A percentile compares a stretch with the other conserved stretches of the same genome.
These are phyloP conservation scores for Auricularia heimuer DNA, from an alignment of 768 basidiomycete species.

Conservation along the genomic window DNA sequence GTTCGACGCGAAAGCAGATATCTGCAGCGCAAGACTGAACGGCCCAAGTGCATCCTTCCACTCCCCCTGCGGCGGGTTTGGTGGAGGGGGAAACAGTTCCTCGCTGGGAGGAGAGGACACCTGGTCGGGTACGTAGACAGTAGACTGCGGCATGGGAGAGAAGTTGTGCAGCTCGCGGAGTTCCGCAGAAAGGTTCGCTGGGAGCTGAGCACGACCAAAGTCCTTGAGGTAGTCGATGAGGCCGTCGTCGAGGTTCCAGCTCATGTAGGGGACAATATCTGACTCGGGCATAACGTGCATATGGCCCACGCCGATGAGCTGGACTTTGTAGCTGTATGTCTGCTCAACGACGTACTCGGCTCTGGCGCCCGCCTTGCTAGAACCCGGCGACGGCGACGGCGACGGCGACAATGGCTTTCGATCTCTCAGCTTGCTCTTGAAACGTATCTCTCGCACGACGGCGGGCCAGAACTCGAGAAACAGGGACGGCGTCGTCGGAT, in stretches of 20 bases:
- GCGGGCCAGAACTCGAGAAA: conserved; percentile 68
- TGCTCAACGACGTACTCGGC: conserved; percentile 39
- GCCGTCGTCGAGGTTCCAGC: conserved; percentile 43
- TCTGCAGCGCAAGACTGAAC: conserved; percentile 63
- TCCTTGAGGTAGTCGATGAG: conserved; percentile 37
- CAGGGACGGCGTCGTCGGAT: conserved; percentile 25
- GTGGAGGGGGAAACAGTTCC: background rate
- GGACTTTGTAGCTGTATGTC: conserved; percentile 54
- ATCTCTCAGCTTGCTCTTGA: conserved; percentile 29
- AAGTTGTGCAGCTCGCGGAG: background rate
- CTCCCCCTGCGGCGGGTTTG: background rate
- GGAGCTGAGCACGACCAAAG: background rate
- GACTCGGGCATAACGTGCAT: conserved; percentile 41
- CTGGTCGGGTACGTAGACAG: background rate
- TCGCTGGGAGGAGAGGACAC: background rate
- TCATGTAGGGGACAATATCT: conserved; percentile 66
- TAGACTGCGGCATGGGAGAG: conserved; percentile 3
- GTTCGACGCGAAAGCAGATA: conserved; percentile 48
- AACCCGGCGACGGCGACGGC: conserved; percentile 6
- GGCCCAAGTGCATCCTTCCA: conserved; percentile 43
- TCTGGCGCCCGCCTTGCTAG: conserved; percentile 2
- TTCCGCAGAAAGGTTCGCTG: background rate
- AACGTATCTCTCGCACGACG: conserved; percentile 45
- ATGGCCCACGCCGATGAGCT: conserved; percentile 49
- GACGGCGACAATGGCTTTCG: conserved; percentile 11